Evolutionary conservation across 805 yeast genomes (phyloP).

Genomic region (Barnettozyma pratensis): DNA sequence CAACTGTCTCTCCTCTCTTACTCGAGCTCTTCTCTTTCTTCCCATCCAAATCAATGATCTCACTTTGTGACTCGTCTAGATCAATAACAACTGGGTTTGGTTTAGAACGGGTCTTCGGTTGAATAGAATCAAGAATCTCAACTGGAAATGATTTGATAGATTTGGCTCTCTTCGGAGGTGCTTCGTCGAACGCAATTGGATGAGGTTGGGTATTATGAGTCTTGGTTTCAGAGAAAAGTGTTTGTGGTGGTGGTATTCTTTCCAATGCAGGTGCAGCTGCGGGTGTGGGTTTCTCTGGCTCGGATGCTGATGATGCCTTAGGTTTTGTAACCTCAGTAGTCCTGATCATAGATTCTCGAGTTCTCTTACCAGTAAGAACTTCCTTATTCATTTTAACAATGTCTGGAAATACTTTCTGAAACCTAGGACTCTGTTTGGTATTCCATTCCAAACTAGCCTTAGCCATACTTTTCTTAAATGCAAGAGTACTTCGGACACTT

Average conservation of each 20-base stretch:
- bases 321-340: neutral
- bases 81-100: too few relatives aligned
- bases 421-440: constrained; percentile 30
- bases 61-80: neutral
- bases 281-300: neutral
- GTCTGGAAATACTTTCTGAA: constrained; percentile 54
- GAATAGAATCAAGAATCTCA: too few relatives aligned
- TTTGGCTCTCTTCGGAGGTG: too few relatives aligned
- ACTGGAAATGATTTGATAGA: too few relatives aligned
- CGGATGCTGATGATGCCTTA: neutral
- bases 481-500: constrained; percentile 53
- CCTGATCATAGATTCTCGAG: constrained; percentile 2
- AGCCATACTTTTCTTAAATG: constrained; percentile 51
- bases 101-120: too few relatives aligned
- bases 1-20: too few relatives aligned
- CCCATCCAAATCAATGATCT: neutral
- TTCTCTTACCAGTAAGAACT: neutral
- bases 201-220: too few relatives aligned
- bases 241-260: neutral
- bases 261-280: too few relatives aligned
- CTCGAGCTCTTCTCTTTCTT: too few relatives aligned
- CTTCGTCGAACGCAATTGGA: too few relatives aligned
- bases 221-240: too few relatives aligned
- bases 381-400: constrained; percentile 2
- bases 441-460: constrained; percentile 38